Percentiles rank a stretch among this genome's conserved stretches.
phyloP scores from a whole-genome alignment of 2,329 filamentous ascomycete genomes.

The Gnomoniopsis smithogilvyi region DNA sequence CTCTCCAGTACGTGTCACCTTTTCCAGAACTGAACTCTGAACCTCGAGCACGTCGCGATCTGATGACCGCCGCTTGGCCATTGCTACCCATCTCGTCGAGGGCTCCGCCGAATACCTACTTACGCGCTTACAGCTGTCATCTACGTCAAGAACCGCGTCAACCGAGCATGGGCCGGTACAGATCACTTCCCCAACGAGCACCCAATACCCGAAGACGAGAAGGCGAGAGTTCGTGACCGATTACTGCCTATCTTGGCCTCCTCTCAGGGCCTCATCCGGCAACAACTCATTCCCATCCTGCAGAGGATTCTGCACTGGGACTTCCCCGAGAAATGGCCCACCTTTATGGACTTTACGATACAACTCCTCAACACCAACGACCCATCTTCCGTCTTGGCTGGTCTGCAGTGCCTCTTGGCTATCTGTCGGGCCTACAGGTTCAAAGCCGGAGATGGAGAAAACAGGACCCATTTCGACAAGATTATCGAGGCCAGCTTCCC shows the following conservation, averaged over 20 bases:
- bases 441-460: constrained; percentile 74
- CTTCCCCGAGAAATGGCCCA: constrained; percentile 91
- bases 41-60: constrained; percentile 12
- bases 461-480: constrained; percentile 83
- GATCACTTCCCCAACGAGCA: constrained; percentile 72
- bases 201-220: constrained; percentile 84
- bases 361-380: constrained; percentile 86
- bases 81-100: constrained; percentile 12
- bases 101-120: neutral
- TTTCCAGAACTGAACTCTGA: constrained; percentile 23
- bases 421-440: constrained; percentile 96
- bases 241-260: constrained; percentile 85
- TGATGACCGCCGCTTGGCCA: neutral
- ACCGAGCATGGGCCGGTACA: constrained; percentile 79
- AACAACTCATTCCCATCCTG: constrained; percentile 89
- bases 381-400: constrained; percentile 82
- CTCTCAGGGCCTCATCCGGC: constrained; percentile 76
- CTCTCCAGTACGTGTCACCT: constrained; percentile 71
- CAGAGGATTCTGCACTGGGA: constrained; percentile 96
- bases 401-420: constrained; percentile 87
- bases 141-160: constrained; percentile 97
- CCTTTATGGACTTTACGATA: constrained; percentile 89
- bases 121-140: constrained; percentile 68
- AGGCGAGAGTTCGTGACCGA: constrained; percentile 79
- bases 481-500: constrained; percentile 92